phyloP scores from a whole-genome alignment of 257 asterid species.

The Fraxinus americana region DNA sequence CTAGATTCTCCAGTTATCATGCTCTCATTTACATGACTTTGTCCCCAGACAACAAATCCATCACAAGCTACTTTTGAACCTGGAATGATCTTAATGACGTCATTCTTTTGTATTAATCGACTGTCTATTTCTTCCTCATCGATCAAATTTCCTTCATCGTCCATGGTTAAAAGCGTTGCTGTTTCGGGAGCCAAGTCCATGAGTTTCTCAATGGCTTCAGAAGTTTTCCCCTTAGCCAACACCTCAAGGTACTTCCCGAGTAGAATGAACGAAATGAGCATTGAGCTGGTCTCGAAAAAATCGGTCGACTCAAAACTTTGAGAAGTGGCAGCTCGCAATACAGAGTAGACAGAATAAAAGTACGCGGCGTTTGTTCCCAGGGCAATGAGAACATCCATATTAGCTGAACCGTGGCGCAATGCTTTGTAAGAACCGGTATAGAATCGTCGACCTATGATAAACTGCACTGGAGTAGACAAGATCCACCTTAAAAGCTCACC shows the following conservation, averaged over 20 bases:
- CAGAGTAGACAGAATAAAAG: slow-evolving; percentile 63
- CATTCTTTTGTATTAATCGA: slow-evolving; percentile 63
- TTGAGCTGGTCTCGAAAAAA: slow-evolving; percentile 70
- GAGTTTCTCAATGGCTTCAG: slow-evolving; percentile 58
- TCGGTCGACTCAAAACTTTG: slow-evolving; percentile 50
- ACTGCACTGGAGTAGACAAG: slow-evolving; percentile 65
- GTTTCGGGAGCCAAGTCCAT: slow-evolving; percentile 65
- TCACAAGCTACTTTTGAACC: slow-evolving; percentile 81
- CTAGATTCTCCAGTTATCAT: slow-evolving; percentile 79
- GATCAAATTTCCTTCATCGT: slow-evolving; percentile 45
- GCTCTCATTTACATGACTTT: slow-evolving; percentile 63
- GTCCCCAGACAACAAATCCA: slow-evolving; percentile 70
- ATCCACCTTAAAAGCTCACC: slow-evolving; percentile 56
- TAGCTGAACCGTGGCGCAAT: slow-evolving; percentile 52
- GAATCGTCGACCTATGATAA: slow-evolving; percentile 62
- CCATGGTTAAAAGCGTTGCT: slow-evolving; percentile 45
- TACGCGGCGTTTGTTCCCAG: slow-evolving; percentile 75
- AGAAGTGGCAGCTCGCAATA: slow-evolving; percentile 51
- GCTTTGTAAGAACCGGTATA: slow-evolving; percentile 62
- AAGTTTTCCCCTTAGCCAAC: slow-evolving; percentile 68
- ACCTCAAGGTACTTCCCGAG: slow-evolving; percentile 71
- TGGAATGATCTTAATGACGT: slow-evolving; percentile 59
- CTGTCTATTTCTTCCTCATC: slow-evolving; percentile 72
- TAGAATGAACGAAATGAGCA: slow-evolving; percentile 68
- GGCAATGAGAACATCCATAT: slow-evolving; percentile 71